A percentile compares a stretch with the other conserved stretches of the same genome.
Conservation (phyloP, 2,329 filamentous ascomycete genomes). For the Talaromyces sp. region DNA sequence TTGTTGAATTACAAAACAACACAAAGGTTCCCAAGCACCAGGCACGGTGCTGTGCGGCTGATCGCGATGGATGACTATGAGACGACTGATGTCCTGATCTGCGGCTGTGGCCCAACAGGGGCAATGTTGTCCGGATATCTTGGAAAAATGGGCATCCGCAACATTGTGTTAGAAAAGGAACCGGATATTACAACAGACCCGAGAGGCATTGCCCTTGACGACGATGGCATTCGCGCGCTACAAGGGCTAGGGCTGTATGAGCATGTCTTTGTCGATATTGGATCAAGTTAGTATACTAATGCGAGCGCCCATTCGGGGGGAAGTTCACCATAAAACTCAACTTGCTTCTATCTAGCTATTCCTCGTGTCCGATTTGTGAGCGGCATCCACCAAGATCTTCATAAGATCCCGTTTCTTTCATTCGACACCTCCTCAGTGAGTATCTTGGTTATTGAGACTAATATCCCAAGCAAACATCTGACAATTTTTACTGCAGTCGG, state of each 20-base stretch:
- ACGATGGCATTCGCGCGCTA: conserved; percentile 26
- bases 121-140: conserved; percentile 25
- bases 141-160: conserved; percentile 16
- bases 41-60: no score
- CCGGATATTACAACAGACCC: conserved; percentile 26
- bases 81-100: conserved; percentile 25
- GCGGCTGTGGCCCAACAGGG: conserved; percentile 29
- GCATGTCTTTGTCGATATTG: conserved; percentile 22
- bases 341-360: no score
- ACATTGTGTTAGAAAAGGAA: conserved; percentile 26
- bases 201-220: conserved; percentile 26
- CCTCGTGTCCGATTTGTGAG: no score
- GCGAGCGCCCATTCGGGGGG: no score
- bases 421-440: no score
- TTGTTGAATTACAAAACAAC: no score
- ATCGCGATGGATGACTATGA: background rate
- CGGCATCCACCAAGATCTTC: no score
- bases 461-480: no score
- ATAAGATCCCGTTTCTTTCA: no score
- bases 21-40: no score
- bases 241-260: conserved; percentile 25
- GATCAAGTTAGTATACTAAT: conserved; percentile 15
- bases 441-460: no score
- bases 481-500: background rate
- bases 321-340: no score